Percentiles rank a stretch among this genome's conserved stretches.
Conservation (phyloP, 2,329 filamentous ascomycete genomes). For the Emmonsia crescens region DNA sequence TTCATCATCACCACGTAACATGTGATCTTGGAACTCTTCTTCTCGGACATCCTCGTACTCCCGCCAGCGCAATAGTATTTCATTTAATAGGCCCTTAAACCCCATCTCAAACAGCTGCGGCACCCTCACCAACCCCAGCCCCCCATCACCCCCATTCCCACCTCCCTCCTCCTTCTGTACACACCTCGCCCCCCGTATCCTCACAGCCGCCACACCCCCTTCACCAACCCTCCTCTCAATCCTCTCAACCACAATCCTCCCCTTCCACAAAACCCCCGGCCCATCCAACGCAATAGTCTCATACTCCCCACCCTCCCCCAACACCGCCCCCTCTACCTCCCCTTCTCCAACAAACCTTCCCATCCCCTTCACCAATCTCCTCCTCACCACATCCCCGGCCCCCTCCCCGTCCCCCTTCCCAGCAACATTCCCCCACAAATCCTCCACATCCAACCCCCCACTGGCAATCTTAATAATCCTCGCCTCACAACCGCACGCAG, state of each 20-base stretch:
- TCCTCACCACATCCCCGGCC: slow-evolving; percentile 35
- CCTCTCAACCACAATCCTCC: slow-evolving; percentile 53
- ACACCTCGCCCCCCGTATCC: slow-evolving; percentile 48
- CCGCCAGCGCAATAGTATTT: slow-evolving; percentile 2
- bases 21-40: not conserved
- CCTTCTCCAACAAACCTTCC: slow-evolving; percentile 50
- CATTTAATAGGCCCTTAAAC: slow-evolving; percentile 40
- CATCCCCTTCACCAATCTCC: slow-evolving; percentile 39
- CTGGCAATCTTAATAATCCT: slow-evolving; percentile 91
- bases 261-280: slow-evolving; percentile 60
- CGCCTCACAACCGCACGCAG: slow-evolving; percentile 64
- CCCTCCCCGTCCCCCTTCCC: slow-evolving; percentile 55
- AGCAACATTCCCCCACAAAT: slow-evolving; percentile 73
- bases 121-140: slow-evolving; percentile 27
- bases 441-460: slow-evolving; percentile 68
- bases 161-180: slow-evolving; percentile 32
- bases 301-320: slow-evolving; percentile 93
- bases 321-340: slow-evolving; percentile 53
- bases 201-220: slow-evolving; percentile 67
- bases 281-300: slow-evolving; percentile 85
- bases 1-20: not conserved
- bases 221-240: slow-evolving; percentile 51
- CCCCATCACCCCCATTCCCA: slow-evolving; percentile 8
- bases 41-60: slow-evolving; percentile 2
- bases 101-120: slow-evolving; percentile 57